Evolutionary conservation across 169 alveolate genomes (phyloP).

Genomic region (Cyclospora cayetanensis): DNA sequence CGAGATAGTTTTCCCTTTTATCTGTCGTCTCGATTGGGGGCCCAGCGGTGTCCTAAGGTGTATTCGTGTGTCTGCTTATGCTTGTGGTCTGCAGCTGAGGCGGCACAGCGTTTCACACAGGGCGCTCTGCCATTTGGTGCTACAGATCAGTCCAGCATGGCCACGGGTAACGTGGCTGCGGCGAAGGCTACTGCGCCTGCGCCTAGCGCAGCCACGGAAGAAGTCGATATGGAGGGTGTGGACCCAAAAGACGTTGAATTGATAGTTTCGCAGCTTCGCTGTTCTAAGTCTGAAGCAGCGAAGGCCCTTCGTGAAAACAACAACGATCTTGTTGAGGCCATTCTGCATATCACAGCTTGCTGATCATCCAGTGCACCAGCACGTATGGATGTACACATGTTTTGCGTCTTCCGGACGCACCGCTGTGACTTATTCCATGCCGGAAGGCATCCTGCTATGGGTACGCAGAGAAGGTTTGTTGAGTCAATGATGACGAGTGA

Average conservation of each 20-base stretch:
- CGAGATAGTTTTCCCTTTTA: no score
- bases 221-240: constrained; percentile 87
- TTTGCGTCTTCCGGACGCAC: no score
- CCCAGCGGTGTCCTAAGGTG: no score
- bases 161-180: constrained; percentile 7
- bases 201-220: constrained; percentile 72
- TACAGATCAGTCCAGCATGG: background rate
- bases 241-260: constrained; percentile 85
- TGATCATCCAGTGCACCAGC: no score
- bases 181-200: background rate
- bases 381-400: no score
- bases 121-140: constrained; percentile 3
- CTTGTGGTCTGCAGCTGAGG: constrained; percentile 35
- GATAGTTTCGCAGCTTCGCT: constrained; percentile 88
- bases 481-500: no score
- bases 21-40: no score
- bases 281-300: constrained; percentile 87
- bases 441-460: no score
- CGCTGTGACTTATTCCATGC: no score
- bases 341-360: constrained; percentile 77
- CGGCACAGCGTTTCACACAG: constrained; percentile 66
- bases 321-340: constrained; percentile 90
- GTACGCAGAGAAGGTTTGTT: no score
- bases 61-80: background rate
- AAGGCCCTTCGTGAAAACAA: constrained; percentile 86